Evolutionary conservation across 805 yeast species (phyloP).

Genomic region (Ogataea thermomethanolica): DNA sequence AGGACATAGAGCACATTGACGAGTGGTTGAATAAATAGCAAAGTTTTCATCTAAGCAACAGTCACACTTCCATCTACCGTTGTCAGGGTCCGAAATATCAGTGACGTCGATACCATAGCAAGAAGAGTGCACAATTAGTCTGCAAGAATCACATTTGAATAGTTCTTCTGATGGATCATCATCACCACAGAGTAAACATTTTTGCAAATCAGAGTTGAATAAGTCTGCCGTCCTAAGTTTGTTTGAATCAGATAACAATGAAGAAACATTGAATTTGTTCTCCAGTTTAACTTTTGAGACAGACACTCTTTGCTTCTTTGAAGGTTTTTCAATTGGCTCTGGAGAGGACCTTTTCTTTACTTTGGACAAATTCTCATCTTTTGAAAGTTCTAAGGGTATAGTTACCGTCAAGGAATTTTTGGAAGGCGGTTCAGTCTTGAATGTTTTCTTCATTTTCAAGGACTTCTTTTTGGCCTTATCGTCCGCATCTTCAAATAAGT

Average conservation of each 20-base stretch:
- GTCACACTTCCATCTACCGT: slow-evolving; percentile 73
- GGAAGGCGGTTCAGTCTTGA: slow-evolving; percentile 1
- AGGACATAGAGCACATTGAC: slow-evolving; percentile 65
- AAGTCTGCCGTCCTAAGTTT: no score
- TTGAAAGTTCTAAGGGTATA: slow-evolving; percentile 18
- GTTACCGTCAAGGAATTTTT: slow-evolving; percentile 18
- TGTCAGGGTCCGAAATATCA: slow-evolving; percentile 5
- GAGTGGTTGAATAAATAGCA: slow-evolving; percentile 54
- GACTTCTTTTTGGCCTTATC: slow-evolving; percentile 7
- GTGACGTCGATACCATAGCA: slow-evolving; percentile 57
- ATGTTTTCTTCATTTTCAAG: slow-evolving; percentile 12
- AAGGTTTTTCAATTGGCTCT: slow-evolving; percentile 7
- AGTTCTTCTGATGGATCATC: slow-evolving; percentile 36
- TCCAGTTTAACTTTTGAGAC: slow-evolving; percentile 18
- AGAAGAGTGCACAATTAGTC: slow-evolving; percentile 60
- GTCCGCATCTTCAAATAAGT: not conserved
- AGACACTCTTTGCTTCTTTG: slow-evolving; percentile 1
- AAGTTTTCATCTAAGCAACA: slow-evolving; percentile 67
- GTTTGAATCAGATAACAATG: slow-evolving; percentile 8
- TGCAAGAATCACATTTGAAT: slow-evolving; percentile 62
- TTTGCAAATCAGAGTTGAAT: slow-evolving; percentile 21
- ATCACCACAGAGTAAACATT: slow-evolving; percentile 57
- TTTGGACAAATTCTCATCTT: slow-evolving; percentile 3
- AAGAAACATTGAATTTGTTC: slow-evolving; percentile 26
- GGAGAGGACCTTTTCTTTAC: slow-evolving; percentile 7